Base-by-base conservation (phyloP, 345 rosid species). In the Rhodamnia rubescens region DNA sequence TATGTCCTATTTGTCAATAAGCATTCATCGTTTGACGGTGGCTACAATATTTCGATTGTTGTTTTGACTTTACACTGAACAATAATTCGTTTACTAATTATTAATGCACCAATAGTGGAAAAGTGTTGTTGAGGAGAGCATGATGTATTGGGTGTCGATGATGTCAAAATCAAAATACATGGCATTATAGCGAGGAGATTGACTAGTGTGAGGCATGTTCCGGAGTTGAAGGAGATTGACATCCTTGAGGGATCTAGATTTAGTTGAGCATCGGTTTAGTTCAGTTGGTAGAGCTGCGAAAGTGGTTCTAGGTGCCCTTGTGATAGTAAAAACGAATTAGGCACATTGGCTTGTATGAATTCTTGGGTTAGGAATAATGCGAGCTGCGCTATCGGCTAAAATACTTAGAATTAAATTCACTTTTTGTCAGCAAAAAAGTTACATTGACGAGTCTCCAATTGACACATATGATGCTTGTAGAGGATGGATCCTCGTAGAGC, bases 401-500 rank as follows among this genome's bases (percentile, higher is more conserved):
- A n/a, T 0, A 58, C 14, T 11, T 0, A 7, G 8, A n/a, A 58
- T 0, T 58, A 58, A 58, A 58, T n/a, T 58, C 69, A 58, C 18
- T 5, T 58, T 7, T n/a, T n/a, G 27, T 13, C 14, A n/a, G 27
- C 8, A 2, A 3, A 58, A 32, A n/a, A 58, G 36, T 58, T n/a
- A 12, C 69, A n/a, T 12, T 5, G 36, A 58, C 4, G 0, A 58
- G 32, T 58, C 27, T 58, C 9, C 0, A n/a, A n/a, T 59, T n/a
- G 36, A 58, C 32, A n/a, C 7, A 1, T 59, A 13, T 59, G 20
- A 36, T 59, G 36, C 20, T n/a, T 3, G 1, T 59, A n/a, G 29
- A 59, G 69, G 32, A 7, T 0, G 9, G 36, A 27, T 13, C 32
- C 8, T n/a, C n/a, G 1, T 12, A n/a, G 4, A 59, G 0, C 4